These are phyloP conservation scores for Xylaria sp. DNA, from an alignment of 2,329 filamentous ascomycete genomes.

Conservation along the genomic window DNA sequence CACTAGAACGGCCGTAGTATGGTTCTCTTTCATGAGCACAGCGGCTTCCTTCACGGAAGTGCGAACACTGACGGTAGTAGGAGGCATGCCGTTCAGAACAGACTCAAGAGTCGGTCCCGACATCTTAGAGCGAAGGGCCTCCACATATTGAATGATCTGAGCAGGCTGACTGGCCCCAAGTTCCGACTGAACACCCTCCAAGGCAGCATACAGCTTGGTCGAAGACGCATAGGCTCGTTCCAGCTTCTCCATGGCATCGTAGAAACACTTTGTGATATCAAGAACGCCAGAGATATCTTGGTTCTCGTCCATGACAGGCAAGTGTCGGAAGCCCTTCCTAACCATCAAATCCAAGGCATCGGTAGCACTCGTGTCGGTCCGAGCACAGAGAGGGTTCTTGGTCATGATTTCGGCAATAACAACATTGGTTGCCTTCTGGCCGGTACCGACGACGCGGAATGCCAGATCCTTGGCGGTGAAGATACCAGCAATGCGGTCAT, in stretches of 20 bases:
- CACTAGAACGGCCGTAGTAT: slow-evolving; percentile 93
- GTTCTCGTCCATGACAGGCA: slow-evolving; percentile 99
- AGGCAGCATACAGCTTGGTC: slow-evolving; percentile 94
- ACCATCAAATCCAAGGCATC: slow-evolving; percentile 98
- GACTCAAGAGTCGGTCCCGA: slow-evolving; percentile 95
- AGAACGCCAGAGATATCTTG: slow-evolving; percentile 98
- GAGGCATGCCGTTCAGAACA: slow-evolving; percentile 88
- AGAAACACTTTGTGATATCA: slow-evolving; percentile 99
- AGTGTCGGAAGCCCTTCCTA: slow-evolving; percentile 93
- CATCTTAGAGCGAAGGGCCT: slow-evolving; percentile 95
- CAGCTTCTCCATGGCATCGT: slow-evolving; percentile 99
- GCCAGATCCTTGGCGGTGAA: slow-evolving; percentile 99
- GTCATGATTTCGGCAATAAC: slow-evolving; percentile 99
- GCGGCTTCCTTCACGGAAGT: slow-evolving; percentile 97
- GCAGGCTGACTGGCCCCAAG: slow-evolving; percentile 94
- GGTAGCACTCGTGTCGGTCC: slow-evolving; percentile 96
- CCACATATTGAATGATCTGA: slow-evolving; percentile 98
- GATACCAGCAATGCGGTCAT: slow-evolving; percentile 97
- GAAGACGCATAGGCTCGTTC: slow-evolving; percentile 97
- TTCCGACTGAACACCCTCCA: slow-evolving; percentile 97
- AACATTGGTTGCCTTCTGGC: slow-evolving; percentile 85
- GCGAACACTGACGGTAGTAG: slow-evolving; percentile 91
- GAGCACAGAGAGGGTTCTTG: slow-evolving; percentile 96
- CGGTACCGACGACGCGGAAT: slow-evolving; percentile 91
- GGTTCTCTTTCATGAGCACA: slow-evolving; percentile 96